Evolutionary conservation across 768 basidiomycete genomes (phyloP), one percentile per base, ranked within the genome.

Genomic region (Kwoniella sp.): DNA sequence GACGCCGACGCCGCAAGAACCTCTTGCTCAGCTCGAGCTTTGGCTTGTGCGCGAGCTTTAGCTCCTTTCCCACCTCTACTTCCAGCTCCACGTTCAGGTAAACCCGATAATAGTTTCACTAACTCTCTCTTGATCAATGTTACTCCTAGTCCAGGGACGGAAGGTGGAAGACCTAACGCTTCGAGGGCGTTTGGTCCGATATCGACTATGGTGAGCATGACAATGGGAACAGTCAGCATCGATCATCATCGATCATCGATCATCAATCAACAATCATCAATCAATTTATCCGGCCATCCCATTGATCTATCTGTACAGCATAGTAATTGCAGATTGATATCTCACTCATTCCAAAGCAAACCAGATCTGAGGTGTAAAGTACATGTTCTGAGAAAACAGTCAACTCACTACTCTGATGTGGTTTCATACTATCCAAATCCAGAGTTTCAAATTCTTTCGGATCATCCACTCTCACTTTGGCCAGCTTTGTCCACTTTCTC

Each of bases 331-430:
- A n/a, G n/a, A n/a, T n/a, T n/a, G n/a, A n/a, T n/a, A n/a, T n/a
- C n/a, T n/a, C n/a, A n/a, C n/a, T n/a, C n/a, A n/a, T n/a, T n/a
- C n/a, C n/a, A n/a, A n/a, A n/a, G n/a, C n/a, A n/a, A n/a, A n/a
- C n/a, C n/a, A n/a, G n/a, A n/a, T n/a, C n/a, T n/a, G n/a, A n/a
- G n/a, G n/a, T n/a, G n/a, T n/a, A n/a, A n/a, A n/a, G n/a, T n/a
- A n/a, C 33, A 33, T 33, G 13, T 33, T 33, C 13, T 5, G 13
- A n/a, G 13, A 17, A 4, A 44, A 19, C 10, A 15, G 4, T 19
- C 8, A 12, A 62, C 54, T 56, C 40, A 62, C 60, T 51, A n/a
- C 36, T 62, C 24, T 62, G 60, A 22, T 54, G 49, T 10, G 60
- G 54, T 27, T 58, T 58, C 49, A 64, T 48, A 17, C 25, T 44